Evolutionary conservation across 2,329 filamentous ascomycete genomes (phyloP).

Genomic region (Aspergillus sp.): DNA sequence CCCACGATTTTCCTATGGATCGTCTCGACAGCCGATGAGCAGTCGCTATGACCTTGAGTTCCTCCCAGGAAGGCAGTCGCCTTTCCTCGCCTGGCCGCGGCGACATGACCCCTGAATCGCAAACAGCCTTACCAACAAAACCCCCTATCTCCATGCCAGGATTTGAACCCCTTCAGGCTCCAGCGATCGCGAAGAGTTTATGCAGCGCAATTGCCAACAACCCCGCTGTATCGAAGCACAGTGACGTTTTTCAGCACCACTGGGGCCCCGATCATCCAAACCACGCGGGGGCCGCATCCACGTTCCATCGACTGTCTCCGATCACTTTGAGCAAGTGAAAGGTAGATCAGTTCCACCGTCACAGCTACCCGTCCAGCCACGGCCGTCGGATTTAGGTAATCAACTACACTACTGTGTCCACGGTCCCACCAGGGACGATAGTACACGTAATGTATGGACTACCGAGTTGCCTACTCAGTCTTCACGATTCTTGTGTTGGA

Average conservation of each 20-base stretch:
- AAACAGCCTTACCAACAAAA: background rate
- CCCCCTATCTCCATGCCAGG: background rate
- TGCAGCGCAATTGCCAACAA: background rate
- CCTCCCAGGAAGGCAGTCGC: background rate
- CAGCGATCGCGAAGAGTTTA: background rate
- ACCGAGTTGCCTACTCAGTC: too few species aligned
- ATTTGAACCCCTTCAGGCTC: background rate
- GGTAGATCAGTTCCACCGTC: background rate
- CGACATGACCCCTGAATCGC: background rate
- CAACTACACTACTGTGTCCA: background rate
- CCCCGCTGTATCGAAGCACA: background rate
- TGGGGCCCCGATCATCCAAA: background rate
- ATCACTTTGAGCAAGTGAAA: background rate
- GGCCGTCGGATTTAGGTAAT: background rate
- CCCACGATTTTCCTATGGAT: background rate
- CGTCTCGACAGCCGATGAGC: background rate
- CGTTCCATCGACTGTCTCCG: background rate
- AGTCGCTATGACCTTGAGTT: background rate
- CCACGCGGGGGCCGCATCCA: background rate
- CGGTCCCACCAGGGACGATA: background rate
- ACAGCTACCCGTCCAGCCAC: background rate
- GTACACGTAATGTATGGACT: background rate
- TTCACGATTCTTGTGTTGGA: too few species aligned
- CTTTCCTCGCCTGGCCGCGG: too few species aligned
- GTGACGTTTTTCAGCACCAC: background rate